Conservation (phyloP, 768 basidiomycete species). For the Strobilomyces echinocephalus region DNA sequence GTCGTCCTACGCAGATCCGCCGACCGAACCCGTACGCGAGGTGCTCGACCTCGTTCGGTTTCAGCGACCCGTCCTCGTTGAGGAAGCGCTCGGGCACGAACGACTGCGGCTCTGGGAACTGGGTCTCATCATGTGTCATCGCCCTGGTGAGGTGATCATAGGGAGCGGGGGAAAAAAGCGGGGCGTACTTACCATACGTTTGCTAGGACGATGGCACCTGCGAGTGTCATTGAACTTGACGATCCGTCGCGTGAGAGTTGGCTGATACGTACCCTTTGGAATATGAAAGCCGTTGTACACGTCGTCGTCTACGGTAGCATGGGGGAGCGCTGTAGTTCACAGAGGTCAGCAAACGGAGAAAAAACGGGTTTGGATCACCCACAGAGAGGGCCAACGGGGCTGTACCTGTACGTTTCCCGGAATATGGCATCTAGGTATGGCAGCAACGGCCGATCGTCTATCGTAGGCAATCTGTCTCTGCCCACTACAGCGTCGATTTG, state of each 20-base stretch:
- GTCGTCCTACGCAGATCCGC: conserved; percentile 14
- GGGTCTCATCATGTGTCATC: not conserved
- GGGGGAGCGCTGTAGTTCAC: not conserved
- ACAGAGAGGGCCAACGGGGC: not conserved
- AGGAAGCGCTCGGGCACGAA: not conserved
- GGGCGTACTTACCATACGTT: conserved; percentile 25
- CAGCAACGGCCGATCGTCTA: not conserved
- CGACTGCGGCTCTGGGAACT: not conserved
- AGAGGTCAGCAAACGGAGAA: not conserved
- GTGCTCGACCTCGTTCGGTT: conserved; percentile 2
- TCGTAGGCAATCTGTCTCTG: not conserved
- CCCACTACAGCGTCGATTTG: not conserved
- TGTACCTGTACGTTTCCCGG: not conserved
- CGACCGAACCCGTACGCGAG: conserved; percentile 20
- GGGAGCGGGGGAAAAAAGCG: not conserved
- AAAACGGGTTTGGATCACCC: too few relatives aligned
- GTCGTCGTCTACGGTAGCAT: not conserved
- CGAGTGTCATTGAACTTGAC: not conserved
- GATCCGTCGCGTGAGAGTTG: not conserved
- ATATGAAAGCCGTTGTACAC: not conserved
- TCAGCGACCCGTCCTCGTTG: not conserved
- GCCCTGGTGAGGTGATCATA: not conserved
- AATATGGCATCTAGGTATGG: not conserved
- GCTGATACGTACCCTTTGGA: not conserved
- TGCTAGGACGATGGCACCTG: conserved; percentile 19